These are phyloP conservation scores for Volvariella surrecta DNA, from an alignment of 1,284 basidiomycete genomes.

Conservation along the genomic window DNA sequence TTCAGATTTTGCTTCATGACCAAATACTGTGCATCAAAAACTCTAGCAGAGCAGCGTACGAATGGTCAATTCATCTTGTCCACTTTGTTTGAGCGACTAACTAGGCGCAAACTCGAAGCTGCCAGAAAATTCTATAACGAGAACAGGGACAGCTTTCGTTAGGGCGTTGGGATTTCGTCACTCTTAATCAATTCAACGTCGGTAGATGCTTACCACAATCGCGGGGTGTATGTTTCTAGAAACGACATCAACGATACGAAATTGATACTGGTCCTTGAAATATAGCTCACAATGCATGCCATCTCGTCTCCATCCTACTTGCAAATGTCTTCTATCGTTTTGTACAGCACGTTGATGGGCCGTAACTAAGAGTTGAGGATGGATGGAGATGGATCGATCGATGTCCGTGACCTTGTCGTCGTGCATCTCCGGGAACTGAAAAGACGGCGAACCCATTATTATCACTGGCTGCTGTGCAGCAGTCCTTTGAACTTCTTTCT, in stretches of 20 bases:
- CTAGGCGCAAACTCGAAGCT: no score
- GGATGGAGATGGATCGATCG: constrained; percentile 31
- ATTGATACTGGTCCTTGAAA: no score
- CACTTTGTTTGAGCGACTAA: no score
- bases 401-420: constrained; percentile 43
- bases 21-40: constrained; percentile 31
- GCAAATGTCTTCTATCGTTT: constrained; percentile 36
- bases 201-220: constrained; percentile 22
- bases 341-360: constrained; percentile 24
- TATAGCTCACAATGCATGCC: constrained; percentile 39
- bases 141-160: constrained; percentile 49
- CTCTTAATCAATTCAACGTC: constrained; percentile 50
- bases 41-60: constrained; percentile 51
- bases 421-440: constrained; percentile 49
- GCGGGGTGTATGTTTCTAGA: no score
- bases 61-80: no score
- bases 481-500: constrained; percentile 28
- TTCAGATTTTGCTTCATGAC: neutral
- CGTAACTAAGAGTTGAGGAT: constrained; percentile 19
- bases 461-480: constrained; percentile 10
- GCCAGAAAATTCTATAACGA: no score
- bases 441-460: constrained; percentile 52
- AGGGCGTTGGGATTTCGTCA: constrained; percentile 48
- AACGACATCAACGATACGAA: constrained; percentile 14
- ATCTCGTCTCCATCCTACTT: constrained; percentile 34